phyloP scores from a whole-genome alignment of 768 basidiomycete genomes.

The Agrocybe praecox region DNA sequence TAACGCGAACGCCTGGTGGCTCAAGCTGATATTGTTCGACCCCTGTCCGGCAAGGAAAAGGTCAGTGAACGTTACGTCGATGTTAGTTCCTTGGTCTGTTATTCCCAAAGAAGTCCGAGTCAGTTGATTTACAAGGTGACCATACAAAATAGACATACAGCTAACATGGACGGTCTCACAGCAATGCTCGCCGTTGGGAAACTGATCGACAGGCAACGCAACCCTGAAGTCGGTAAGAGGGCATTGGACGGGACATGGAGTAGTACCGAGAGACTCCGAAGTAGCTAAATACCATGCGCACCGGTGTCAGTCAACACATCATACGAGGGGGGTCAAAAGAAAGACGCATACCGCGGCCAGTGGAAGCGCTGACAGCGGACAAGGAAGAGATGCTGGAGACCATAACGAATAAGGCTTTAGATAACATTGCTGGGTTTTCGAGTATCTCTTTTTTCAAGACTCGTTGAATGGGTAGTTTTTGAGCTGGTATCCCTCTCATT shows the following conservation, averaged over 20 bases:
- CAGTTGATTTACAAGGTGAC: neutral
- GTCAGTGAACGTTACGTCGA: constrained; percentile 8
- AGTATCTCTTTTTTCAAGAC: too few relatives aligned
- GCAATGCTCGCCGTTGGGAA: constrained; percentile 8
- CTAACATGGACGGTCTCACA: constrained; percentile 12
- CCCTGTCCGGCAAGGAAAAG: constrained; percentile 13
- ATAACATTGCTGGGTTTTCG: too few relatives aligned
- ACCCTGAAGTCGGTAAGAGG: constrained; percentile 7
- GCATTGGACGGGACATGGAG: constrained; percentile 9
- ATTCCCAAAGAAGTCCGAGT: neutral
- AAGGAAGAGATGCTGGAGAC: too few relatives aligned
- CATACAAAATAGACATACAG: constrained; percentile 1
- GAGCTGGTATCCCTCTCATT: too few relatives aligned
- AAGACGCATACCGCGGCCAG: constrained; percentile 4
- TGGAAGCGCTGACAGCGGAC: constrained; percentile 8
- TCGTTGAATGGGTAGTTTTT: too few relatives aligned
- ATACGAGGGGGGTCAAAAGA: neutral
- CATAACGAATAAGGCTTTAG: too few relatives aligned
- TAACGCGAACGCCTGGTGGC: too few relatives aligned
- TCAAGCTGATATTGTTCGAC: constrained; percentile 11
- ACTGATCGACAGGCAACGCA: constrained; percentile 8
- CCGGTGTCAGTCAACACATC: neutral
- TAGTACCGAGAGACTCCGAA: constrained; percentile 11
- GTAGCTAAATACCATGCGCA: neutral
- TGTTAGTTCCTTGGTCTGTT: constrained; percentile 11